phyloP scores from a whole-genome alignment of 495 filamentous ascomycete genomes.

The Penicillium daleae region DNA sequence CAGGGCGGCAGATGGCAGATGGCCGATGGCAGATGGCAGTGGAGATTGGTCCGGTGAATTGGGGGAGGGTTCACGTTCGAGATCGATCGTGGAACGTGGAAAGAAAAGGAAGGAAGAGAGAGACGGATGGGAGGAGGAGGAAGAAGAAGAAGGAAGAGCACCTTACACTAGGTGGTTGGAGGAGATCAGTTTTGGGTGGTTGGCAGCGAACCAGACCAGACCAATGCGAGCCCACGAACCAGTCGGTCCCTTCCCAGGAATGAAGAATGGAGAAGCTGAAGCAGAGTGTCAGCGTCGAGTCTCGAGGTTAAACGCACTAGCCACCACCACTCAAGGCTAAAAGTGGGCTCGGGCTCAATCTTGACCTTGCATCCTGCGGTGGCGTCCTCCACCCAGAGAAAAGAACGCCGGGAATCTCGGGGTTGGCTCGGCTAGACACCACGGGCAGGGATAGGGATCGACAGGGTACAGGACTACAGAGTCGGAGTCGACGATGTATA shows the following conservation, averaged over 20 bases:
- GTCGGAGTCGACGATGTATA: too few species aligned
- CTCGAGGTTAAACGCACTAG: constrained; percentile 27
- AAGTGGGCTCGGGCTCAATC: constrained; percentile 15
- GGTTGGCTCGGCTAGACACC: neutral
- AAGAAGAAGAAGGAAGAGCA: too few species aligned
- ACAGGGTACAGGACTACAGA: too few species aligned
- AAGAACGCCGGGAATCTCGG: constrained; percentile 2
- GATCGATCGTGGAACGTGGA: constrained; percentile 8
- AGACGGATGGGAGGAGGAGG: constrained; percentile 11
- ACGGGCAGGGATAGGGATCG: neutral
- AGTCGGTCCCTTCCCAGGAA: too few species aligned
- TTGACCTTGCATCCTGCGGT: constrained; percentile 8
- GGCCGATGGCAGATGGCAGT: constrained; percentile 21
- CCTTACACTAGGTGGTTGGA: neutral
- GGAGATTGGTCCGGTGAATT: constrained; percentile 5
- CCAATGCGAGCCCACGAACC: too few species aligned
- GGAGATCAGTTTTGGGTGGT: too few species aligned
- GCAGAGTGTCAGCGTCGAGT: constrained; percentile 1
- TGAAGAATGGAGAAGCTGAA: constrained; percentile 20
- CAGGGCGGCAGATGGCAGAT: constrained; percentile 3
- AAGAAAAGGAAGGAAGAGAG: constrained; percentile 12
- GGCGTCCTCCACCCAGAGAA: constrained; percentile 1
- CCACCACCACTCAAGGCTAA: constrained; percentile 11
- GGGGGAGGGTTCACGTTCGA: constrained; percentile 3
- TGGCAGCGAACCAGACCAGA: too few species aligned